Evolutionary conservation across 2,329 filamentous ascomycete species (phyloP).

Genomic region (Graphiopsis chlorocephala): DNA sequence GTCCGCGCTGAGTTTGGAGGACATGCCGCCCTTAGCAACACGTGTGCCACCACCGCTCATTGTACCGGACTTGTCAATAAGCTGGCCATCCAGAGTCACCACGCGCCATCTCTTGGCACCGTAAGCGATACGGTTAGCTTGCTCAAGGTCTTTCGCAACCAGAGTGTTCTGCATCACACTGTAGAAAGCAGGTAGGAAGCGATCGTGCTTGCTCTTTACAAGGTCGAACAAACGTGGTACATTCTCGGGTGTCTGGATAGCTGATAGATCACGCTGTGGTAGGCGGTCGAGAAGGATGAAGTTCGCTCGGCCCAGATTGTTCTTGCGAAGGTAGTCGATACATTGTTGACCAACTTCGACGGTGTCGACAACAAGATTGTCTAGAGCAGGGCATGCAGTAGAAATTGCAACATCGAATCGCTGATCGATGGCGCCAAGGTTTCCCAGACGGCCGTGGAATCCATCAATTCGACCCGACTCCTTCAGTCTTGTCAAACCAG

Average conservation of each 20-base stretch:
- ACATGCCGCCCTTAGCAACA: constrained; percentile 92
- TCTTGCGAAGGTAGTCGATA: constrained; percentile 96
- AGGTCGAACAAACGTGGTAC: constrained; percentile 92
- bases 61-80: constrained; percentile 97
- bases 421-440: constrained; percentile 87
- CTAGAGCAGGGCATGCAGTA: constrained; percentile 84
- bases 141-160: constrained; percentile 87
- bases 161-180: constrained; percentile 93
- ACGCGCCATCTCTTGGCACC: constrained; percentile 92
- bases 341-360: constrained; percentile 97
- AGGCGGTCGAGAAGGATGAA: constrained; percentile 95
- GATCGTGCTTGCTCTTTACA: constrained; percentile 82
- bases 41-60: constrained; percentile 96
- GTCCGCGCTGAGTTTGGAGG: constrained; percentile 86
- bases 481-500: constrained; percentile 87
- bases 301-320: constrained; percentile 92
- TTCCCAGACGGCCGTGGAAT: constrained; percentile 92
- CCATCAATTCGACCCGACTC: constrained; percentile 96
- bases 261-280: constrained; percentile 70
- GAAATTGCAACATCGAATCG: constrained; percentile 98
- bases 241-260: constrained; percentile 84
- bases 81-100: constrained; percentile 88
- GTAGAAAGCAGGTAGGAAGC: constrained; percentile 87
- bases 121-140: constrained; percentile 96
- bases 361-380: constrained; percentile 95